Evolutionary conservation across 306 rosid genomes (phyloP).

Genomic region (Cucumis melo): DNA sequence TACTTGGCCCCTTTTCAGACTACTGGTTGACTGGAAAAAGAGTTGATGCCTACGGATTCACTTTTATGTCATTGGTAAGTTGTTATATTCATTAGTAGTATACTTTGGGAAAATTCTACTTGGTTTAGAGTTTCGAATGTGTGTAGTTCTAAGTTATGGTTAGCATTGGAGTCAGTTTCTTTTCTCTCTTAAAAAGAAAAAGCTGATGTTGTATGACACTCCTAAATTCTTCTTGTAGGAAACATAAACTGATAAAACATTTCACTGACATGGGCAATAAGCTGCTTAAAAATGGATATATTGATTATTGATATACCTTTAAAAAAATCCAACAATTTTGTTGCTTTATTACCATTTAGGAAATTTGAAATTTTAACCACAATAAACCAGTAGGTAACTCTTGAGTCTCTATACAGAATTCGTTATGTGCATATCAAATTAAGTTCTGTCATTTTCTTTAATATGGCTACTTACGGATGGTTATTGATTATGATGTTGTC

Average conservation of each 20-base stretch:
- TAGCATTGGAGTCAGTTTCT: background rate
- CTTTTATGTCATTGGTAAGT: constrained; percentile 40
- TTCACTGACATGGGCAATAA: background rate
- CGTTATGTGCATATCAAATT: background rate
- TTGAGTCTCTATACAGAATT: background rate
- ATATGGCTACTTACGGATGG: too few relatives aligned
- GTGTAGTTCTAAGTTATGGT: background rate
- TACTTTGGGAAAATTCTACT: background rate
- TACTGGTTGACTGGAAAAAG: constrained; percentile 74
- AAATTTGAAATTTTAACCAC: background rate
- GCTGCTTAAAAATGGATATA: background rate
- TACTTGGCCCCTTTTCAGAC: constrained; percentile 62
- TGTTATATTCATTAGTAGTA: background rate
- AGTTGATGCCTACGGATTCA: constrained; percentile 44
- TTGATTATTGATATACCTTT: too few relatives aligned
- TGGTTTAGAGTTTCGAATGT: background rate
- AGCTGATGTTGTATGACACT: too few relatives aligned
- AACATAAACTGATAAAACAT: background rate
- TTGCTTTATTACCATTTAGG: background rate
- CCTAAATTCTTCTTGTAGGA: background rate
- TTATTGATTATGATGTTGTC: background rate
- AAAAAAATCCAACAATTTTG: background rate
- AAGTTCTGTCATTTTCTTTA: too few relatives aligned
- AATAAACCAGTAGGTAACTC: background rate
- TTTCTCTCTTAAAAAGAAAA: too few relatives aligned